A percentile compares a stretch with the other conserved stretches of the same genome.
phyloP scores from a whole-genome alignment of 352 stramenopile species.

The Lagenidium giganteum region DNA sequence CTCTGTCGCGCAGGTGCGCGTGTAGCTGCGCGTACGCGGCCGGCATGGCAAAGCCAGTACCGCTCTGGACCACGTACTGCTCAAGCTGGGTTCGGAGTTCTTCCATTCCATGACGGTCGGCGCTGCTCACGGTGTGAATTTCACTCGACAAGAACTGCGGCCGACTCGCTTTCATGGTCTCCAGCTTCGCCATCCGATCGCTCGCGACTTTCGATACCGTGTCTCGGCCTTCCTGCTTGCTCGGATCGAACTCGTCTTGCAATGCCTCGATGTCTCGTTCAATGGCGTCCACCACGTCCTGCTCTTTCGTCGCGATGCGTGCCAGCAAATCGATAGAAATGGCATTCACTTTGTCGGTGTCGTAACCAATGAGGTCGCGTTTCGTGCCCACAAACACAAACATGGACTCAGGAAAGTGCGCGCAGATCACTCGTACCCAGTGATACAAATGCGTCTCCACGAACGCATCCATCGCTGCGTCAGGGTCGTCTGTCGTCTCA shows the following conservation, averaged over 20 bases:
- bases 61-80: neutral
- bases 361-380: neutral
- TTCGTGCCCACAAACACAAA: slow-evolving; percentile 16
- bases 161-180: no score
- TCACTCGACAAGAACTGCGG: neutral
- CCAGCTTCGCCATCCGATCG: no score
- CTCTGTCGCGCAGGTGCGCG: neutral
- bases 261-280: no score
- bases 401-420: slow-evolving; percentile 1
- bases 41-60: slow-evolving; percentile 5
- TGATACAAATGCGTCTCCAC: slow-evolving; percentile 8
- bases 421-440: slow-evolving; percentile 2
- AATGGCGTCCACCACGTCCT: no score
- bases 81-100: neutral
- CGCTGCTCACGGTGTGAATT: slow-evolving; percentile 3
- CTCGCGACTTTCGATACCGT: no score
- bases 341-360: no score
- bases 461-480: slow-evolving; percentile 5
- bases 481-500: slow-evolving; percentile 1
- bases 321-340: no score
- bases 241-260: no score
- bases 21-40: neutral
- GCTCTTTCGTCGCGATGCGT: no score
- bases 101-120: neutral
- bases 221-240: no score